Conservation (phyloP, 345 rosid genomes). For the Citropsis articulata region DNA sequence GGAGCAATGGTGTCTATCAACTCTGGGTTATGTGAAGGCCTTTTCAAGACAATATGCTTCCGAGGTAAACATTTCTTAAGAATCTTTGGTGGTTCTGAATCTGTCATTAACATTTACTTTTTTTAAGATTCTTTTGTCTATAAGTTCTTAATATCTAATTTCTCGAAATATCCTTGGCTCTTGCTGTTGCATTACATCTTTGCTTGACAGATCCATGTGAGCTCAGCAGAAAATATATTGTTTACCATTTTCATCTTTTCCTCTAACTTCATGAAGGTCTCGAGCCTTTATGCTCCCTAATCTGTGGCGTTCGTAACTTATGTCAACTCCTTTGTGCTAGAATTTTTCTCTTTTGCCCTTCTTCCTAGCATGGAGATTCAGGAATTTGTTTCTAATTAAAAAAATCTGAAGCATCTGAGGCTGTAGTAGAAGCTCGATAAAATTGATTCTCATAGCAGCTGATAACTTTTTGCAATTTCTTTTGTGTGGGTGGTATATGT, state of each 20-base stretch:
- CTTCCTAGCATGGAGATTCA: background rate
- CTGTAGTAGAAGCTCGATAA: background rate
- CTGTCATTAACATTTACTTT: too few relatives aligned
- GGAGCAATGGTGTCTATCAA: slow-evolving; percentile 91
- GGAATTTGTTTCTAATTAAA: background rate
- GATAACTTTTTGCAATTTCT: background rate
- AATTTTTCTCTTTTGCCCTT: background rate
- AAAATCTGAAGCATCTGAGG: background rate
- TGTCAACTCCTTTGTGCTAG: background rate
- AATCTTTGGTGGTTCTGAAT: background rate
- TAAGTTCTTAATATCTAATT: too few relatives aligned
- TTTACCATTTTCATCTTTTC: background rate
- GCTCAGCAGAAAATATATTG: background rate
- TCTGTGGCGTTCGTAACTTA: too few relatives aligned
- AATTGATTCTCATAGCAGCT: background rate
- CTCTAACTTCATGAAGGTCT: too few relatives aligned
- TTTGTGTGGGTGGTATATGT: background rate
- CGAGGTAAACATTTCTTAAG: slow-evolving; percentile 53
- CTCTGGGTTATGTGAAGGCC: slow-evolving; percentile 85
- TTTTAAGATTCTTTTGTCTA: too few relatives aligned
- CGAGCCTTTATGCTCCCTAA: background rate
- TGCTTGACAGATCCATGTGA: background rate
- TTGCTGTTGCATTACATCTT: background rate
- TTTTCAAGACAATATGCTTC: slow-evolving; percentile 88
- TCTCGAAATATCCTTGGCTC: background rate